These are phyloP conservation scores for Fusarium udum DNA, from an alignment of 2,329 filamentous ascomycete genomes.

Conservation along the genomic window DNA sequence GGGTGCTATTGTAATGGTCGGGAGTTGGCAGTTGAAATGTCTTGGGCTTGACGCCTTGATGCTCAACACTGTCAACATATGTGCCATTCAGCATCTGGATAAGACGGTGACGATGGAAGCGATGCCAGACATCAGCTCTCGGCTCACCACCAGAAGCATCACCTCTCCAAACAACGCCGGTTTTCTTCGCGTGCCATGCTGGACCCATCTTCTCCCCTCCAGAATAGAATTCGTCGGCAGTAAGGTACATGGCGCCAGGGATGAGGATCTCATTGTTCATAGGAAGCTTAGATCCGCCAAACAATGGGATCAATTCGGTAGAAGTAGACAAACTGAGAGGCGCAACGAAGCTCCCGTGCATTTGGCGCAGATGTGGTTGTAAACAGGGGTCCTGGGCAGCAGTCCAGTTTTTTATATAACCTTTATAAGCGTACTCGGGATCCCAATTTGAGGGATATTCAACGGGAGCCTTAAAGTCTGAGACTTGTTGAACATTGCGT, in stretches of 20 bases:
- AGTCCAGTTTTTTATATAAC: slow-evolving; percentile 68
- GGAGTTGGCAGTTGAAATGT: slow-evolving; percentile 61
- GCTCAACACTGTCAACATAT: slow-evolving; percentile 60
- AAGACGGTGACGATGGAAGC: slow-evolving; percentile 77
- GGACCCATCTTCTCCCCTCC: slow-evolving; percentile 65
- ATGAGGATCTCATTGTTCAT: slow-evolving; percentile 73
- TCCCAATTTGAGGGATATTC: slow-evolving; percentile 49
- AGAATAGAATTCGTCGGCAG: slow-evolving; percentile 65
- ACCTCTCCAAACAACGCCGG: slow-evolving; percentile 70
- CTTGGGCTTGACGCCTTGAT: slow-evolving; percentile 49
- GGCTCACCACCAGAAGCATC: slow-evolving; percentile 69
- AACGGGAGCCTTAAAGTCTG: slow-evolving; percentile 45
- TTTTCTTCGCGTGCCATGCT: slow-evolving; percentile 66
- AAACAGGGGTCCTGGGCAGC: slow-evolving; percentile 66
- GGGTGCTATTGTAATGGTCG: slow-evolving; percentile 54
- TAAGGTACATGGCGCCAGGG: slow-evolving; percentile 72
- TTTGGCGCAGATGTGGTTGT: slow-evolving; percentile 60
- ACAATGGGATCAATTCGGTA: slow-evolving; percentile 66
- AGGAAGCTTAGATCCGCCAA: slow-evolving; percentile 69
- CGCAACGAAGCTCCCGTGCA: slow-evolving; percentile 67
- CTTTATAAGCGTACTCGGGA: slow-evolving; percentile 52
- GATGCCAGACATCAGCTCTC: slow-evolving; percentile 67
- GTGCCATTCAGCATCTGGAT: slow-evolving; percentile 75
- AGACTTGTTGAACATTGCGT: slow-evolving; percentile 48
- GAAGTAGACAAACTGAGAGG: slow-evolving; percentile 62